Conservation (phyloP, 2,329 filamentous ascomycete species). For the Claviceps arundinis region DNA sequence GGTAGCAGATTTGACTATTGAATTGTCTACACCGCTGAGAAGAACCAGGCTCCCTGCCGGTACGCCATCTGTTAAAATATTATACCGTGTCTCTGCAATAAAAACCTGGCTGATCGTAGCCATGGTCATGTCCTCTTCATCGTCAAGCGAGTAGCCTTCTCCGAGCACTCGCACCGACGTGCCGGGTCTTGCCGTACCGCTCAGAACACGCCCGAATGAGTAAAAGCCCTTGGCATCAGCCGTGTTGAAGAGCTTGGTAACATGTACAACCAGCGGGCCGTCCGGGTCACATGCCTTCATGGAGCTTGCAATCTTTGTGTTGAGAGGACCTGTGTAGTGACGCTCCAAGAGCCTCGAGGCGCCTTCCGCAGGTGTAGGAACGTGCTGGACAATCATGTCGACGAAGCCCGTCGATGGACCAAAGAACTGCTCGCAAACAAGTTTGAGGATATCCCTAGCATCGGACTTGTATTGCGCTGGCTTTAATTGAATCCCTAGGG, state of each 20-base stretch:
- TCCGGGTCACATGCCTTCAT: conserved; percentile 80
- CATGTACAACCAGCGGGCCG: conserved; percentile 78
- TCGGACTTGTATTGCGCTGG: conserved; percentile 86
- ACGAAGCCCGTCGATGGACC: conserved; percentile 81
- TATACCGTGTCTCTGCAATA: conserved; percentile 87
- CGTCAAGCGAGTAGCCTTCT: conserved; percentile 89
- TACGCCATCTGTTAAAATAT: conserved; percentile 78
- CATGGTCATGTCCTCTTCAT: conserved; percentile 92
- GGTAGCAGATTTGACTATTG: conserved; percentile 94
- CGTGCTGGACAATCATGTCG: conserved; percentile 83
- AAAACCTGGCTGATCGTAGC: conserved; percentile 77
- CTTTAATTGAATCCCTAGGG: conserved; percentile 75
- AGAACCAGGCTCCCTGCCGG: conserved; percentile 90
- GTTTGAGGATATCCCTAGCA: conserved; percentile 73
- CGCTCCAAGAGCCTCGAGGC: conserved; percentile 64
- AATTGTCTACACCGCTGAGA: conserved; percentile 89
- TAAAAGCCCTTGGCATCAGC: conserved; percentile 83
- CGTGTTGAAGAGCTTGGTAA: conserved; percentile 88
- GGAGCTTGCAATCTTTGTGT: conserved; percentile 64
- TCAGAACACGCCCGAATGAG: conserved; percentile 83
- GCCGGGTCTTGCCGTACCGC: conserved; percentile 73
- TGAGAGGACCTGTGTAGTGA: conserved; percentile 84
- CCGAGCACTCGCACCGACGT: conserved; percentile 81
- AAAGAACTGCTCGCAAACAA: conserved; percentile 93
- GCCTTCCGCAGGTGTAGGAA: conserved; percentile 75